Evolutionary conservation across 1,139 yeast species (phyloP), one percentile per base, ranked within the genome.

Genomic region (Groenewaldozyma sp.): DNA sequence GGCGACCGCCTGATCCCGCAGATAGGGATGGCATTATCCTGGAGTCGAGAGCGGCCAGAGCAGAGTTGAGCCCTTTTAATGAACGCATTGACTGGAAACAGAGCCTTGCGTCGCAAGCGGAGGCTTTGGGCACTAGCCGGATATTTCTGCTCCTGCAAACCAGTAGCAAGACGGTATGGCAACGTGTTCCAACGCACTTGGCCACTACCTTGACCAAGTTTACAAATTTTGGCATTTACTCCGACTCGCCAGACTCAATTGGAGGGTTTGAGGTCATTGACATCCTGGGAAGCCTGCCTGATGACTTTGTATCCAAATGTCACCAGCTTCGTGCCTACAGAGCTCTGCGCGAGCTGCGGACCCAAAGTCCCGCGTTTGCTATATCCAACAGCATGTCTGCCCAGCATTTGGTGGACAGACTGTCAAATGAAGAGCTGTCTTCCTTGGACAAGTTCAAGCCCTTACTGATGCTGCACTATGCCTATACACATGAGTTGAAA

Each of bases 181-280:
- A 56, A n/a, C 56, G 67, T 6, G 37, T 63, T 39, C 67, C 67
- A 3, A 41, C 58, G 14, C 66, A 62, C 36, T 36, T 62, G 21
- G 42, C 47, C 32, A 59, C 65, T 4, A 60, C 64, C 3, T 41
- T 62, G 4, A 58, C 60, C 16, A 46, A 57, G 14, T 54, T 58
- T 18, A 56, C 57, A 6, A 44, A 59, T 35, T 60, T 59, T 41
- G 63, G 54, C 24, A 40, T 62, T 13, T 62, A 63, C 48, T 53
- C 62, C 2, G 67, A 63, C 37, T 41, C 56, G 5, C 54, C 53
- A 2, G 56, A 51, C 19, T 39, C 51, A 2, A 50, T 63, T 13
- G 62, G 53, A 13, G 60, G 62, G 11, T 51, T 53, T 29, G 55
- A 52, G 28, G 58, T 63, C 10, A 45, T 59, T 28, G 64, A 63